These are phyloP conservation scores for Quercus mongolica DNA, from an alignment of 306 rosid species.

Conservation along the genomic window DNA sequence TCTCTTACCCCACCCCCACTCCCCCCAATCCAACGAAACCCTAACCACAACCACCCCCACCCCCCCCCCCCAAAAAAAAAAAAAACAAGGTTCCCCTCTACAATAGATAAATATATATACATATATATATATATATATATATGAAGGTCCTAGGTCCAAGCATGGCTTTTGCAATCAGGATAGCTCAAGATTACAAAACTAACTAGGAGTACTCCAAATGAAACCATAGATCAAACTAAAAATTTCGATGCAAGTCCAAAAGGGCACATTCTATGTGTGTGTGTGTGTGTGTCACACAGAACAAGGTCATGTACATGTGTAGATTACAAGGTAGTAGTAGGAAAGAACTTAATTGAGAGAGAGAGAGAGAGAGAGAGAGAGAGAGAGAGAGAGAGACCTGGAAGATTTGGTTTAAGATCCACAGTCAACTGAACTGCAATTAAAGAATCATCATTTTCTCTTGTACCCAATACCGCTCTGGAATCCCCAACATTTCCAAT, in stretches of 20 bases:
- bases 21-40: too few species aligned
- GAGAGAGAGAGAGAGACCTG: conserved; percentile 52
- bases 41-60: too few species aligned
- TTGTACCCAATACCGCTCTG: conserved; percentile 86
- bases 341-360: conserved; percentile 7
- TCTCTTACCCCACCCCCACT: too few species aligned
- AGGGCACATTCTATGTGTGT: not conserved
- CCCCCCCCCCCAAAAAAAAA: too few species aligned
- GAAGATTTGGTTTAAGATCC: conserved; percentile 98
- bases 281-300: not conserved
- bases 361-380: conserved; percentile 26
- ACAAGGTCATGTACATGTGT: not conserved
- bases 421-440: conserved; percentile 88
- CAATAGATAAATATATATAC: too few species aligned
- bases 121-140: too few species aligned
- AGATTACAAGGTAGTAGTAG: not conserved
- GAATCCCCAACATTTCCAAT: conserved; percentile 96
- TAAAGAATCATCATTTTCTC: conserved; percentile 66
- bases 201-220: not conserved
- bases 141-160: not conserved
- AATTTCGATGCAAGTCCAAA: not conserved
- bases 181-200: not conserved
- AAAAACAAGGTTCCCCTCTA: too few species aligned
- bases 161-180: not conserved
- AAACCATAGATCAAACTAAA: not conserved